A percentile compares a stretch with the other conserved stretches of the same genome.
Evolutionary conservation across 108 stramenopile genomes (phyloP).

Genomic region (Stephanodiscus minutulus): DNA sequence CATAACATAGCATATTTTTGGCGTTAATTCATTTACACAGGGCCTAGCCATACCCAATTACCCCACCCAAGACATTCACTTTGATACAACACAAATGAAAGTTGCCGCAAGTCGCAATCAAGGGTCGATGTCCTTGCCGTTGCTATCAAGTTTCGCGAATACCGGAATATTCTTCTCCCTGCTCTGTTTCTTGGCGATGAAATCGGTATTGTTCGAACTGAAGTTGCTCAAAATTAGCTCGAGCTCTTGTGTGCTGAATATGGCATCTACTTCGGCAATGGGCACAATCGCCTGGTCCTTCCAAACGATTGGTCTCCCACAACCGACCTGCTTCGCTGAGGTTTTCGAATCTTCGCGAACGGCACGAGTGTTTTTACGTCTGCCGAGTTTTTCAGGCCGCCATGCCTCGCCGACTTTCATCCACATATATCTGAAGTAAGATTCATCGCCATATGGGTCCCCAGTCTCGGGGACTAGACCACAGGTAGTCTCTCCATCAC

Average conservation of each 20-base stretch:
- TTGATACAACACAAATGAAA: conserved; percentile 7
- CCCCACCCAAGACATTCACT: too few relatives aligned
- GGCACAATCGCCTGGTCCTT: conserved; percentile 34
- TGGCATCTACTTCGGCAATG: conserved; percentile 19
- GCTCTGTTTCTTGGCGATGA: conserved; percentile 18
- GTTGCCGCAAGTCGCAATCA: background rate
- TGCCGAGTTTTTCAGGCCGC: conserved; percentile 1
- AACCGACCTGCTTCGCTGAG: conserved; percentile 14
- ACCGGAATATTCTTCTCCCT: conserved; percentile 12
- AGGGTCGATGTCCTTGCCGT: conserved; percentile 9
- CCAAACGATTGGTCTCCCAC: conserved; percentile 21
- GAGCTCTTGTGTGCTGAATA: conserved; percentile 29
- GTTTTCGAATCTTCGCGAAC: background rate
- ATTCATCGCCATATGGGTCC: conserved; percentile 13
- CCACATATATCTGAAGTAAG: conserved; percentile 11
- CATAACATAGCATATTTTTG: too few relatives aligned
- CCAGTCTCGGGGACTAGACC: conserved; percentile 23
- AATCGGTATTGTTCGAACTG: conserved; percentile 9
- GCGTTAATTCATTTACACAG: too few relatives aligned
- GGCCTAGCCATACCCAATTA: too few relatives aligned
- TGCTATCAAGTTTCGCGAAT: conserved; percentile 13
- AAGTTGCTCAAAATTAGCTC: conserved; percentile 7
- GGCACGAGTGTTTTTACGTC: background rate
- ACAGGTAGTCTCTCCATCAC: conserved; percentile 33
- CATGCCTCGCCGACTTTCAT: background rate